Base-by-base conservation (phyloP, 2,329 filamentous ascomycete species). In the Penicillium capsulatum region DNA sequence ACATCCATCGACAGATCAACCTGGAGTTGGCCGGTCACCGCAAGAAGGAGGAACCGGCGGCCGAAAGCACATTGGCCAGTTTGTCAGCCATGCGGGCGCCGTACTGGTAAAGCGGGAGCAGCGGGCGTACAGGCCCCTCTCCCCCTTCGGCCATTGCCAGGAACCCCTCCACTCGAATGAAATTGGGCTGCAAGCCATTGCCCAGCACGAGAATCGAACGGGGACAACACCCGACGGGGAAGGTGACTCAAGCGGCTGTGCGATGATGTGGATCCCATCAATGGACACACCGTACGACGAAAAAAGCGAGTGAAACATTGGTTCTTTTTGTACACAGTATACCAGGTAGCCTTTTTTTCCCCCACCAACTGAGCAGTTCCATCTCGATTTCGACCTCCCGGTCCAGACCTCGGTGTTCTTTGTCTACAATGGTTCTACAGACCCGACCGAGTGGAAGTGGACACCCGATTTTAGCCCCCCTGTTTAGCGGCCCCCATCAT, bases 1-100 rank as follows among this genome's bases (percentile, higher is more conserved):
- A 95, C 66, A 77, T 97, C 47, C 92, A 98, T 68, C 84, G 91
- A 55, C 83, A 86, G 53, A 92, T 98, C 50, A 90, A 95, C 62
- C 73, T 95, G 49, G 92, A 98, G 77, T 64, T 80, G 51, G 72
- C 73, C 33, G 71, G 71, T 24, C 70, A 73, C 46, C 64, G 69
- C 36, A 71, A 70, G 53, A 69, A 67, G 43, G 69, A 71, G n/a
- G 68, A 72, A 28, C 57, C 60, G 10, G 52, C 57, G 28, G 55
- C 55, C 10, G 68, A 71, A 43, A 59, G 67, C 15, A 63, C 70
- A 24, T 60, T 72, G 47, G 63, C 67, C 36, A 66, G 64, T 50
- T 55, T 73, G 52, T 65, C 69, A 4, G 68, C 67, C 17, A 57
- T 73, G 45, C 68, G 68, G 34, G 62, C 68, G 19, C 65, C 68